Conservation (phyloP, 495 filamentous ascomycete genomes). For the Geoglossum glabrum region DNA sequence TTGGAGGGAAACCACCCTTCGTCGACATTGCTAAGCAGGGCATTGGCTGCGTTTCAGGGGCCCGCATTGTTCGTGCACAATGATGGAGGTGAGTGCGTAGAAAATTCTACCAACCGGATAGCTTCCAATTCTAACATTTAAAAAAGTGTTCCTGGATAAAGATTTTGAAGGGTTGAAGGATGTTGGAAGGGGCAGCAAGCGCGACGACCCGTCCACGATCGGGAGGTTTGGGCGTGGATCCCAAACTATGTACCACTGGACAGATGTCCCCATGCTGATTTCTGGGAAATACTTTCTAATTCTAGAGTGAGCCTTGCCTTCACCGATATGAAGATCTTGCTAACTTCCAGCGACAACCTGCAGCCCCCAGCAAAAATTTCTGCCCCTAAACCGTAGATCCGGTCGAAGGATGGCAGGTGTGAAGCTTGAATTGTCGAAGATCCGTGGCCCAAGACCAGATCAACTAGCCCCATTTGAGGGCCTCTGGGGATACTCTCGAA, state of each 20-base stretch:
- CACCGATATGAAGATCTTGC: too few species aligned
- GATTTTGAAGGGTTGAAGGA: conserved; percentile 22
- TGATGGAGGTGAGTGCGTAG: too few species aligned
- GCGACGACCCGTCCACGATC: conserved; percentile 15
- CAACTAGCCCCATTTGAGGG: conserved; percentile 23
- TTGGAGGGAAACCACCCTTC: conserved; percentile 1
- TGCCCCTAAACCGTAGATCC: conserved; percentile 14
- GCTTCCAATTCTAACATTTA: too few species aligned
- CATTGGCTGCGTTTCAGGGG: conserved; percentile 18
- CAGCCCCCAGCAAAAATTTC: conserved; percentile 18
- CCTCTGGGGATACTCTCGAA: conserved; percentile 14
- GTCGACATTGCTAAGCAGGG: conserved; percentile 10
- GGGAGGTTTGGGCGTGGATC: conserved; percentile 25
- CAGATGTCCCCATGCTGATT: conserved; percentile 23
- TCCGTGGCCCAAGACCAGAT: conserved; percentile 7
- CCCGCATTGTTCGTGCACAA: conserved; percentile 22
- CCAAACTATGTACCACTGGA: conserved; percentile 27
- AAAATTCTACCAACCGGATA: too few species aligned
- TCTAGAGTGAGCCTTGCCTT: too few species aligned
- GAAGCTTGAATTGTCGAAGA: conserved; percentile 9
- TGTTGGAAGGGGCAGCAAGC: conserved; percentile 22
- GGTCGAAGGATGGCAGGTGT: conserved; percentile 11
- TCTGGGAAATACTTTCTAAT: conserved; percentile 20
- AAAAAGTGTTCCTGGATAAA: conserved; percentile 17
- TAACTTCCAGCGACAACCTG: too few species aligned